Base-by-base conservation (phyloP, 371 early-diverging fungal genomes). In the Catenaria anguillulae region DNA sequence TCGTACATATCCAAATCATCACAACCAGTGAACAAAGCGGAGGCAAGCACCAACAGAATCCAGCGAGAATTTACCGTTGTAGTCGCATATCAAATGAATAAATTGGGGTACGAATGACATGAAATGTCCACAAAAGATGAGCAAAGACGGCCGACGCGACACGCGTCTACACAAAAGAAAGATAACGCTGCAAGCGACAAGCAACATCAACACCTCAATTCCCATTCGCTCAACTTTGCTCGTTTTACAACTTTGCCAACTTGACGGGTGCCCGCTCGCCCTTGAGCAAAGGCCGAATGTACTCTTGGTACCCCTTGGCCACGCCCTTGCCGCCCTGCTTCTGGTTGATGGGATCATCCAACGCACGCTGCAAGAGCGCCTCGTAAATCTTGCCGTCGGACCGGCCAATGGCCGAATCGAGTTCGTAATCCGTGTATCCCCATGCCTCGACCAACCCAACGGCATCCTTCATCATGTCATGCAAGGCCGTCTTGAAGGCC, bases 351-450 rank as follows among this genome's bases (percentile, higher is more conserved):
- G 88, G 88, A 35, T 88, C 87, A 45, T 72, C 69, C 58, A 81
- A 78, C 0, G 84, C 87, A 82, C 82, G 78, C 67, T 81, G 67
- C 31, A 79, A 70, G 69, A 84, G 78, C 56, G 76, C 68, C 64
- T 86, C 86, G 65, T 90, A 90, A 13, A 84, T 83, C 60, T 77
- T 75, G 60, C 89, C 89, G 55, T 88, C 89, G 24, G 71, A 77
- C 21, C 81, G 75, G 45, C 87, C 91, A 13, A 90, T 66, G 8
- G 88, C 84, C 31, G 86, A 85, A 68, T 86, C 81, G n/a, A 90
- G 75, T 36, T 73, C 71, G 60, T 82, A 82, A 55, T 90, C 90
- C 2, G 88, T 78, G 29, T 86, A 71, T 55, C 80, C 88, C 59
- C 59, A 62, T 12, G 55, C 56, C 21, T 62, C 62, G 17, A 60